These are phyloP conservation scores for Elsinoe necatrix DNA, from an alignment of 2,329 filamentous ascomycete species.

Conservation along the genomic window DNA sequence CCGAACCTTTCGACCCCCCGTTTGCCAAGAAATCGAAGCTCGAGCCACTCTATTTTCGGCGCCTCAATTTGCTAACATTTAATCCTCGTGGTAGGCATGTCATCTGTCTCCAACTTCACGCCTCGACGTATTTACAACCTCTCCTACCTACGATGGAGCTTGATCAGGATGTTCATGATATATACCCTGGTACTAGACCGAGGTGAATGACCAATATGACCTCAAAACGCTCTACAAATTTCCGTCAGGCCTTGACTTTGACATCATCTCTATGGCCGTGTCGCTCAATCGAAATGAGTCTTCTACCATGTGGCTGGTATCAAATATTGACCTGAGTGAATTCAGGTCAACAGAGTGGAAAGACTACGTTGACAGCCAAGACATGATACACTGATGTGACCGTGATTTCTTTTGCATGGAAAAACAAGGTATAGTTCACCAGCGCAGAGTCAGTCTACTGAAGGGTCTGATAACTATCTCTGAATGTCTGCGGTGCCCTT, in stretches of 20 bases:
- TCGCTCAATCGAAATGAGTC: not conserved
- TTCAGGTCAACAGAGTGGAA: too few species aligned
- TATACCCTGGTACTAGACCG: too few species aligned
- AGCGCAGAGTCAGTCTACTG: not conserved
- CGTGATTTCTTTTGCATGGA: not conserved
- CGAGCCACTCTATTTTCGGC: not conserved
- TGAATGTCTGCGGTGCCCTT: not conserved
- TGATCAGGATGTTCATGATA: too few species aligned
- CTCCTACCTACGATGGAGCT: too few species aligned
- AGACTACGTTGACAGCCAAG: not conserved
- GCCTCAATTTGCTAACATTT: not conserved
- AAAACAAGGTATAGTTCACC: not conserved
- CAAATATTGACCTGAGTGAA: not conserved
- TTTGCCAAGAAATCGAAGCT: constrained; percentile 1
- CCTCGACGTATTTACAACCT: too few species aligned
- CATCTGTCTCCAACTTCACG: too few species aligned
- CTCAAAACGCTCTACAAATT: not conserved
- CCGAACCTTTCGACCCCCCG: not conserved
- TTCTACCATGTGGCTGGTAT: not conserved
- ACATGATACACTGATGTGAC: not conserved
- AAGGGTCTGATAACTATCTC: not conserved
- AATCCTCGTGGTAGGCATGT: not conserved
- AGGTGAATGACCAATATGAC: not conserved
- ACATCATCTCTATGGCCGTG: not conserved
- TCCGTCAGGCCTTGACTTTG: not conserved